phyloP scores from a whole-genome alignment of 2,329 filamentous ascomycete species.

The Fulvia fulva region DNA sequence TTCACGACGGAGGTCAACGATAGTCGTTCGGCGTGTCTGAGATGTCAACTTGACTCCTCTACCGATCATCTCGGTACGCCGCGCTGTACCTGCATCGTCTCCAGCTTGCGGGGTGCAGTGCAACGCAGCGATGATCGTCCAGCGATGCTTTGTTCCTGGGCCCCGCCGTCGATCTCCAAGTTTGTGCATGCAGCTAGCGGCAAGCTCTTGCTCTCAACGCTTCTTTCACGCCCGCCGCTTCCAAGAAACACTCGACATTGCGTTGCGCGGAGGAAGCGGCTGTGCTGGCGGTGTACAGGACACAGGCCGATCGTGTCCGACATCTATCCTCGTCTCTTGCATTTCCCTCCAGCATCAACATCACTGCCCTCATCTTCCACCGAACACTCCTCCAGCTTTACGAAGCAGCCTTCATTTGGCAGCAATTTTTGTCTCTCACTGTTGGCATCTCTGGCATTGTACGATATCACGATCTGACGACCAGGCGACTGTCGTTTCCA shows the following conservation, averaged over 20 bases:
- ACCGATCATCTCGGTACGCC: not conserved
- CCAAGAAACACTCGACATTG: not conserved
- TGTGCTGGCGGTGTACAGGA: not conserved
- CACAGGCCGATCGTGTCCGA: not conserved
- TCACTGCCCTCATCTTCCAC: not conserved
- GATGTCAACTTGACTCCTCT: not conserved
- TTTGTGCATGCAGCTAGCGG: not conserved
- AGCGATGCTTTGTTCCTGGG: not conserved
- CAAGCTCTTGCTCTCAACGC: not conserved
- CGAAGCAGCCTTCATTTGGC: slow-evolving; percentile 14
- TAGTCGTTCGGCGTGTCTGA: not conserved
- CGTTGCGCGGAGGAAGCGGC: not conserved
- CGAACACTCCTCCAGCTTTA: slow-evolving; percentile 8
- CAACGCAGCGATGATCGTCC: not conserved
- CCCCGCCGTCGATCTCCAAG: not conserved
- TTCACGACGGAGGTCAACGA: not conserved
- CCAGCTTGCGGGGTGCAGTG: not conserved
- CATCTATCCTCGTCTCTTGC: not conserved
- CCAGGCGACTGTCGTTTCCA: not conserved
- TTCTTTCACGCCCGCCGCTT: not conserved
- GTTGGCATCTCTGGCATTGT: slow-evolving; percentile 9
- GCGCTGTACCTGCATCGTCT: not conserved
- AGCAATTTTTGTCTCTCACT: slow-evolving; percentile 9
- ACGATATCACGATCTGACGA: slow-evolving; percentile 15
- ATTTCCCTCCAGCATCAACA: not conserved